A percentile compares a stretch with the other conserved stretches of the same genome.
Conservation (phyloP, 2,329 filamentous ascomycete genomes). For the Sporothrix pallida region DNA sequence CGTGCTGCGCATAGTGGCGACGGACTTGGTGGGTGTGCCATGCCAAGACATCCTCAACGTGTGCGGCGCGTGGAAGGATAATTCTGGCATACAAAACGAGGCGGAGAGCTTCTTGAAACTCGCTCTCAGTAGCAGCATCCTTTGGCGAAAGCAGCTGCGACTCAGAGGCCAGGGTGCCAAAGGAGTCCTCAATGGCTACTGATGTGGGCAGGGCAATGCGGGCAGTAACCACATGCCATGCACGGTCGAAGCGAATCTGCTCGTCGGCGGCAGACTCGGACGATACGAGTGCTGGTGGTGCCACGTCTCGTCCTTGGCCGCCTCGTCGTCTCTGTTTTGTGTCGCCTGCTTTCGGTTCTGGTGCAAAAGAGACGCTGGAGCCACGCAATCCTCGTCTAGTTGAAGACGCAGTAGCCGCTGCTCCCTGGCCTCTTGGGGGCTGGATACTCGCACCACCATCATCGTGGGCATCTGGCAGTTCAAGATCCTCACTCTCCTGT, state of each 20-base stretch:
- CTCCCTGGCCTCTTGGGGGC: neutral
- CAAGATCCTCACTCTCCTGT: conserved; percentile 36
- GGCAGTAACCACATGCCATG: conserved; percentile 67
- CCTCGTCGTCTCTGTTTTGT: neutral
- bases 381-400: conserved; percentile 7
- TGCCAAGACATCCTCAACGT: conserved; percentile 61
- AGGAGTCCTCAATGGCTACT: conserved; percentile 60
- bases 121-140: conserved; percentile 47
- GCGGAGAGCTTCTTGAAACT: conserved; percentile 60
- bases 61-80: conserved; percentile 55
- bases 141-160: conserved; percentile 46
- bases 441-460: conserved; percentile 36
- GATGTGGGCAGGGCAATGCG: conserved; percentile 62
- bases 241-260: conserved; percentile 64
- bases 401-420: neutral
- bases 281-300: neutral
- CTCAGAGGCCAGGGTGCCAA: conserved; percentile 54
- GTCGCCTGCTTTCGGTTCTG: neutral
- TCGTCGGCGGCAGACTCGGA: conserved; percentile 47
- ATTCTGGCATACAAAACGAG: conserved; percentile 57
- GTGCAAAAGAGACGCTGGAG: conserved; percentile 24
- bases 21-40: conserved; percentile 68
- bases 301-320: neutral
- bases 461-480: conserved; percentile 34
- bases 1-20: conserved; percentile 64